phyloP scores from a whole-genome alignment of 2,329 filamentous ascomycete species.

The Aspergillus brunneoviolaceus region DNA sequence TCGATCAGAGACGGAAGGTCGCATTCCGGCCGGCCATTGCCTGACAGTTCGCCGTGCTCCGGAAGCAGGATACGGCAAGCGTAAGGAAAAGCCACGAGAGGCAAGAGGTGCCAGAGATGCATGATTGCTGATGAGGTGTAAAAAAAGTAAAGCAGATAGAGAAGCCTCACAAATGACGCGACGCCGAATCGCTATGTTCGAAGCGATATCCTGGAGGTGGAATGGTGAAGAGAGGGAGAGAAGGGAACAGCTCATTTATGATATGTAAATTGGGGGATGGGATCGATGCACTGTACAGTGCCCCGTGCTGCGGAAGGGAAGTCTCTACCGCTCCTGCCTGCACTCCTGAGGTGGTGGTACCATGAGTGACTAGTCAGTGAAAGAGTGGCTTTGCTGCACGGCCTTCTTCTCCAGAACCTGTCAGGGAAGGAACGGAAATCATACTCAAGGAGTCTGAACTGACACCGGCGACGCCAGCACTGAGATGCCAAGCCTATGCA shows the following conservation, averaged over 20 bases:
- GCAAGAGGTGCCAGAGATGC: neutral
- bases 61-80: neutral
- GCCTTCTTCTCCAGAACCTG: too few species aligned
- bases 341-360: neutral
- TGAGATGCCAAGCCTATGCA: neutral
- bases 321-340: neutral
- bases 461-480: too few species aligned
- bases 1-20: constrained; percentile 48
- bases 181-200: neutral
- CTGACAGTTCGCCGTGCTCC: neutral
- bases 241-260: neutral
- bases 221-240: too few species aligned
- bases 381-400: too few species aligned
- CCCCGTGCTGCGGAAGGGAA: neutral
- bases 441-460: neutral
- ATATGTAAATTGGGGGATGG: neutral
- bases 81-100: constrained; percentile 1
- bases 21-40: constrained; percentile 4
- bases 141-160: neutral
- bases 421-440: neutral
- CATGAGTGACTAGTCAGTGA: neutral
- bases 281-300: too few species aligned
- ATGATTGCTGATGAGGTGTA: neutral
- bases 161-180: neutral
- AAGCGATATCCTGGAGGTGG: neutral